Base-by-base conservation (phyloP, 768 basidiomycete genomes). In the Cystofilobasidium capitatum region DNA sequence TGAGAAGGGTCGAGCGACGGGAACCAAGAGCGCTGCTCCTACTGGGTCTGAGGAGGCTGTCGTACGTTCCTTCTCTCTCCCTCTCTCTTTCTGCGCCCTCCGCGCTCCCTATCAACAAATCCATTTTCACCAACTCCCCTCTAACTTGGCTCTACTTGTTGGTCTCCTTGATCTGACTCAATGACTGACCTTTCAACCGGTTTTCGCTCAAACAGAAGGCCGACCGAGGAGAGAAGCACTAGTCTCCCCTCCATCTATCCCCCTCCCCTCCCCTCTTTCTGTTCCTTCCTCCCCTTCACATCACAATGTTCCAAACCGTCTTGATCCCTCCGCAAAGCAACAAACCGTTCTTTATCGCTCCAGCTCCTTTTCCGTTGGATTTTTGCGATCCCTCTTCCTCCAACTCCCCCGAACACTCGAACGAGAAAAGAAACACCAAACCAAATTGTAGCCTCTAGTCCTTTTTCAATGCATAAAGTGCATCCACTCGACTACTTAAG, bases 21-120 rank as follows among this genome's bases (percentile, higher is more conserved):
- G 49, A n/a, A 51, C 49, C 17, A 8, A 9, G 49, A 26, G 24
- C 24, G 49, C 31, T 24, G 42, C 37, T 17, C 59, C 59, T 33
- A 60, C 65, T 31, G 35, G 45, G 36, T 66, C 59, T 2, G 58
- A 60, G 49, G 58, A 60, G n/a, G 58, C 58, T 40, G 59, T 66
- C 35, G 65, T 66, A 37, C 45, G 65, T 60, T n/a, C n/a, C n/a
- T n/a, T n/a, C 31, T 22, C 29, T 39, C 10, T 22, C 24, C 20
- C 16, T 39, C 45, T 26, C 16, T 55, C 62, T 3, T 16, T 35
- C 12, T 58, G 12, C 10, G 8, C 57, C 35, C 16, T 29, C 33
- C 31, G 3, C 24, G 39, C 22, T 8, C 57, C 7, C 20, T n/a
- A n/a, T n/a, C n/a, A n/a, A n/a, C n/a, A n/a, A n/a, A n/a, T n/a